Conservation (phyloP, 2,329 filamentous ascomycete genomes). For the Knufia fluminis region DNA sequence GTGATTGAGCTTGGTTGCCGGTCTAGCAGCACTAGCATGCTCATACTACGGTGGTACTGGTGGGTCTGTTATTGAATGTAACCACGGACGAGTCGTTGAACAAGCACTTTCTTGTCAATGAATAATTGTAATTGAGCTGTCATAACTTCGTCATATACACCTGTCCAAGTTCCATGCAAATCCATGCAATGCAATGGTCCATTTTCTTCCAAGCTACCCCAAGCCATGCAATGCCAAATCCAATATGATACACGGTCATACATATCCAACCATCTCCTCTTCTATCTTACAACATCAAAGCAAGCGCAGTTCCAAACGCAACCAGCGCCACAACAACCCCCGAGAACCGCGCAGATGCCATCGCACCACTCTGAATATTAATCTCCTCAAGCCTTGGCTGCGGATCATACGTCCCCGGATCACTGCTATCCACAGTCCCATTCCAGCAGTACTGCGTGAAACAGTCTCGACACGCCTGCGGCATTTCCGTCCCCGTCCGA, state of each 20-base stretch:
- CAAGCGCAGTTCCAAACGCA: neutral
- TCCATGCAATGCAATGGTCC: no score
- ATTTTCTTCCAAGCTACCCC: no score
- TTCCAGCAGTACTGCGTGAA: conserved; percentile 89
- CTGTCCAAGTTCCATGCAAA: no score
- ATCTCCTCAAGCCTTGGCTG: neutral
- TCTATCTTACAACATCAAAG: neutral
- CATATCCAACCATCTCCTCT: neutral
- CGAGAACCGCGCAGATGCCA: neutral
- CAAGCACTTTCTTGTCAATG: no score
- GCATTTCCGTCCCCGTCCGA: conserved; percentile 59
- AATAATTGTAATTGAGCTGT: no score
- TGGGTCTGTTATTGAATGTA: no score
- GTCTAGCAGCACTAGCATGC: no score
- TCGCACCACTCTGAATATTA: neutral
- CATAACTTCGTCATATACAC: no score
- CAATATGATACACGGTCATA: neutral
- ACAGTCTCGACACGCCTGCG: conserved; percentile 63
- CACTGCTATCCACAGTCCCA: conserved; percentile 56
- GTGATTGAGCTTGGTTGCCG: neutral
- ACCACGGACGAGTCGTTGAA: no score
- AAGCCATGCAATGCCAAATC: neutral
- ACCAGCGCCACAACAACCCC: neutral
- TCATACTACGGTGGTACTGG: no score
- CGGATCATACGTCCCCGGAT: conserved; percentile 48